Conservation (phyloP, 140 eudicot species). For the Stevia rebaudiana region DNA sequence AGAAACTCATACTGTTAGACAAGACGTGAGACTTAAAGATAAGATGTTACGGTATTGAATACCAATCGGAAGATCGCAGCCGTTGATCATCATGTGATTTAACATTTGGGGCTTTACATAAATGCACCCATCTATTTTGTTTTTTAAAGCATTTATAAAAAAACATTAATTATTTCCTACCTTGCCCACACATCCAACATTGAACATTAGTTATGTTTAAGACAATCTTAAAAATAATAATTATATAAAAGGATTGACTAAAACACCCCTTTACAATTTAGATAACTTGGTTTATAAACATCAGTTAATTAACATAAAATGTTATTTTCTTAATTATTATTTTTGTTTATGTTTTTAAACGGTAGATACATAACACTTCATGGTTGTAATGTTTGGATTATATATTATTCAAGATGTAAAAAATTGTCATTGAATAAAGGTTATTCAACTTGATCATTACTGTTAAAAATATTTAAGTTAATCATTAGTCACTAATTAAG, state of each 20-base stretch:
- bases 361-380: no score
- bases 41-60: slow-evolving; percentile 17
- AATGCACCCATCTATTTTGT: not conserved
- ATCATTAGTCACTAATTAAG: not conserved
- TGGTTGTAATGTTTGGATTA: no score
- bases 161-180: not conserved
- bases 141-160: no score
- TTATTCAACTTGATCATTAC: no score
- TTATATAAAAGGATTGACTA: no score
- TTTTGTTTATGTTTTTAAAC: no score
- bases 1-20: slow-evolving; percentile 7
- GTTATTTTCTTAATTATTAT: no score
- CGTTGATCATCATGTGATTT: slow-evolving; percentile 10
- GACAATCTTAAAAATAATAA: no score
- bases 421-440: no score
- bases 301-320: not conserved
- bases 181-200: no score
- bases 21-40: slow-evolving; percentile 19
- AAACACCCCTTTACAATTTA: not conserved
- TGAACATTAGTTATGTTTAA: no score
- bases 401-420: no score
- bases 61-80: not conserved
- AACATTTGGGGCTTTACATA: not conserved
- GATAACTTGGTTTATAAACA: not conserved
- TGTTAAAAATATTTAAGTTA: not conserved